Evolutionary conservation across 2,329 filamentous ascomycete genomes (phyloP).

Genomic region (Cryphonectria radicalis): DNA sequence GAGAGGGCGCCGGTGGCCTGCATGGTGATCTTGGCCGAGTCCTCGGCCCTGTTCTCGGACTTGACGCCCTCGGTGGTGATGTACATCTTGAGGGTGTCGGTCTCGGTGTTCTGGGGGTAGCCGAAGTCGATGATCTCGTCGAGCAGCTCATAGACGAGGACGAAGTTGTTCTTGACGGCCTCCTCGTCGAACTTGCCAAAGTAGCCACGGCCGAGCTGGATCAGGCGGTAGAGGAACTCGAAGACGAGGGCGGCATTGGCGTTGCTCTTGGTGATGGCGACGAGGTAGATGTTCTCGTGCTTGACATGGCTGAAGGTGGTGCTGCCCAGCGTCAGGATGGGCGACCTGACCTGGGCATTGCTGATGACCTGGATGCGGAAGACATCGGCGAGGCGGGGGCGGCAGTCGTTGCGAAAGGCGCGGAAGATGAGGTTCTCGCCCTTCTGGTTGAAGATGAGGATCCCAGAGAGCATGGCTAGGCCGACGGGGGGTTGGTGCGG

Average conservation of each 20-base stretch:
- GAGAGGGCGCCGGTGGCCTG: slow-evolving; percentile 96
- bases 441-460: slow-evolving; percentile 99
- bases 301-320: slow-evolving; percentile 99
- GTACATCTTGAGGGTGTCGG: slow-evolving; percentile 99
- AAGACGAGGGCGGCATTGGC: slow-evolving; percentile 98
- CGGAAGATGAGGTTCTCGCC: slow-evolving; percentile 99
- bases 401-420: slow-evolving; percentile 97
- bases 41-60: slow-evolving; percentile 81
- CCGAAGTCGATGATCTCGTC: slow-evolving; percentile 99
- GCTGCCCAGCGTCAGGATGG: slow-evolving; percentile 94
- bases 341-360: slow-evolving; percentile 95
- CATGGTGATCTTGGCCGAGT: slow-evolving; percentile 98
- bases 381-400: slow-evolving; percentile 94
- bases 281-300: slow-evolving; percentile 98
- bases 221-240: slow-evolving; percentile 93
- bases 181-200: slow-evolving; percentile 99
- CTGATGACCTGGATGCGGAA: slow-evolving; percentile 99
- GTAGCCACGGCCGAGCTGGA: slow-evolving; percentile 89
- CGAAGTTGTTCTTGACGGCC: slow-evolving; percentile 99
- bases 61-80: slow-evolving; percentile 99
- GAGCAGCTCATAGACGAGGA: slow-evolving; percentile 94
- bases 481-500: background rate
- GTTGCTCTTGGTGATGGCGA: slow-evolving; percentile 98
- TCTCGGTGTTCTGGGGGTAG: slow-evolving; percentile 98
- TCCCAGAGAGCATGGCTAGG: slow-evolving; percentile 84